Evolutionary conservation across 768 basidiomycete genomes (phyloP), one percentile per base, ranked within the genome.

Genomic region (Collybiopsis luxurians): DNA sequence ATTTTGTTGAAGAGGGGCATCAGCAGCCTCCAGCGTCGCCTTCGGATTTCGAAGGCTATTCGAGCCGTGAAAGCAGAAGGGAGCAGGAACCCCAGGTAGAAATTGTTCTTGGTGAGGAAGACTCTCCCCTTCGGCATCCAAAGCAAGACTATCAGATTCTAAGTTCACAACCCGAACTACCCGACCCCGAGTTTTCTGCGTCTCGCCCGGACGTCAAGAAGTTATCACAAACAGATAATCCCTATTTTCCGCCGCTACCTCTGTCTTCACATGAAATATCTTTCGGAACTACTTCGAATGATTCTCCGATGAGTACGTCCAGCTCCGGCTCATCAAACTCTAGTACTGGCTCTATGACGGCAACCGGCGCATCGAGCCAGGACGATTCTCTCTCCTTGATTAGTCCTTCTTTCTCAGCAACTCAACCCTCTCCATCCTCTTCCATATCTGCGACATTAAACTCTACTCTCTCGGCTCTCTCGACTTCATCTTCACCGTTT

Each of bases 391-490:
- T 43, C 51, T 30, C 51, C 51, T 6, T 44, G 40, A 45, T 40
- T 13, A 55, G 23, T 45, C 42, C 11, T 15, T 55, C 53, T 17
- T 38, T 38, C 31, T 15, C 24, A 30, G 21, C 12, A n/a, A 44
- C 45, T n/a, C 31, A 19, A 13, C 26, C 31, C 43, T 2, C 24
- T 24, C 1, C 67, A 68, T 11, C 63, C 57, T 0, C 53, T 24
- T 24, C 26, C 42, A 36, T n/a, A n/a, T n/a, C n/a, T 28, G 27
- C 46, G 34, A 30, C 39, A 15, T 50, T 31, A 19, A n/a, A 4
- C n/a, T 46, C 40, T 27, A 34, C 39, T 50, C 45, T 21, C 23
- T 30, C 31, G 19, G 21, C 5, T 26, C 13, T 17, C n/a, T 19
- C 48, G 17, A 12, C 28, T 44, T 27, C 55, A 47, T 5, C 47